Evolutionary conservation across 1,284 basidiomycete species (phyloP).

Genomic region (Tylopilus sp.): DNA sequence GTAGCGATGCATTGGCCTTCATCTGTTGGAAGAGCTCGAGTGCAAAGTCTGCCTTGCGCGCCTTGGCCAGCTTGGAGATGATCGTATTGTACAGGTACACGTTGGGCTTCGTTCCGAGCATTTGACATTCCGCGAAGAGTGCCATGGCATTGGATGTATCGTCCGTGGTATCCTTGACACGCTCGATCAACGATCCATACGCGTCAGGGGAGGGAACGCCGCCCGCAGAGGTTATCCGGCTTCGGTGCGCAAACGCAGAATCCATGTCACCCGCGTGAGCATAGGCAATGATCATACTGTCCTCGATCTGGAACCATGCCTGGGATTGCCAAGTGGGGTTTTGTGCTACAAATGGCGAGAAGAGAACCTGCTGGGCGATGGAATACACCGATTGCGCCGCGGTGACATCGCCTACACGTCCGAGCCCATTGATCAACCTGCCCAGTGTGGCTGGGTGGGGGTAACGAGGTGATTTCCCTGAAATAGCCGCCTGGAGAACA

Average conservation of each 20-base stretch:
- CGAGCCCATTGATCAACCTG: conserved; percentile 66
- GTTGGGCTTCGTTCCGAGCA: conserved; percentile 71
- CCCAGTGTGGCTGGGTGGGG: conserved; percentile 59
- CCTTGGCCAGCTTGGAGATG: conserved; percentile 91
- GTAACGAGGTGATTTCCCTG: conserved; percentile 38
- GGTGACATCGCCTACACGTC: conserved; percentile 59
- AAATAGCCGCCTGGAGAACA: conserved; percentile 40
- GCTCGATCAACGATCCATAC: conserved; percentile 86
- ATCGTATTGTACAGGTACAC: conserved; percentile 93
- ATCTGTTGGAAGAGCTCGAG: conserved; percentile 84
- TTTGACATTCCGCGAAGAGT: conserved; percentile 79
- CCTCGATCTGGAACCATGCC: conserved; percentile 80
- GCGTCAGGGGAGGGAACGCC: conserved; percentile 83
- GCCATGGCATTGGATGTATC: conserved; percentile 84
- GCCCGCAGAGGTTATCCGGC: conserved; percentile 76
- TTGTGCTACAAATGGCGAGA: conserved; percentile 35
- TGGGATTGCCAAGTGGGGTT: conserved; percentile 52
- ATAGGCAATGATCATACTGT: conserved; percentile 83
- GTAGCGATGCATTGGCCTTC: conserved; percentile 61
- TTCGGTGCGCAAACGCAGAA: conserved; percentile 77
- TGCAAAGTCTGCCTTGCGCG: conserved; percentile 86
- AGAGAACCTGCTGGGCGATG: conserved; percentile 65
- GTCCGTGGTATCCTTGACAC: conserved; percentile 90
- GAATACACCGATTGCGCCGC: conserved; percentile 69
- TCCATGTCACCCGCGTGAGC: conserved; percentile 81